A percentile compares a stretch with the other conserved stretches of the same genome.
Evolutionary conservation across 345 rosid species (phyloP).

Genomic region (Cardamine chenopodiifolia): DNA sequence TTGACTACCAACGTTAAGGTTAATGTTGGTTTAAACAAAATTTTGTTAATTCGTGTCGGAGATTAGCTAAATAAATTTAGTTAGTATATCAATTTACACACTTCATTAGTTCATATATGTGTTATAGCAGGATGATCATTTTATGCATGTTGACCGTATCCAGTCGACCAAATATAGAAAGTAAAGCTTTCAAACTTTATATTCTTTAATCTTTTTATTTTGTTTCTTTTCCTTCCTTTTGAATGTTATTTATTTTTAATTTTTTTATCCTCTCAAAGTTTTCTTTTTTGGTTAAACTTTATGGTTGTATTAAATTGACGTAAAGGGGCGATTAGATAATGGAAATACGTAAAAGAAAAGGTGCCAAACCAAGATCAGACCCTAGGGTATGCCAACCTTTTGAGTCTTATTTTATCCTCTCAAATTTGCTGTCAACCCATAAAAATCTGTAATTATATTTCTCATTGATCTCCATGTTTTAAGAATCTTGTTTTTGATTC

Average conservation of each 20-base stretch:
- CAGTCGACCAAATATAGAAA: slow-evolving; percentile 4
- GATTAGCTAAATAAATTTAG: not conserved
- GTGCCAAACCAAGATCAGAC: slow-evolving; percentile 11
- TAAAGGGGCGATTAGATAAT: not conserved
- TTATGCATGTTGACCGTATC: slow-evolving; percentile 1
- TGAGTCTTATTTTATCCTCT: slow-evolving; percentile 23
- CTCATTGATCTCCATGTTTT: slow-evolving; percentile 8
- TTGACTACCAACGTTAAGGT: not conserved
- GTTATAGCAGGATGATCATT: not conserved
- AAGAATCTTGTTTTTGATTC: slow-evolving; percentile 25
- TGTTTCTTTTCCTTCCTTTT: not conserved
- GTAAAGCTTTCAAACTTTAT: no score
- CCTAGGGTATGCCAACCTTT: slow-evolving; percentile 27
- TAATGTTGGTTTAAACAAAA: not conserved
- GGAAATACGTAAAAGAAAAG: slow-evolving; percentile 25
- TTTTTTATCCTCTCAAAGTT: not conserved
- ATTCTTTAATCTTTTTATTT: slow-evolving; percentile 4
- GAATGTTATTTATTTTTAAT: not conserved
- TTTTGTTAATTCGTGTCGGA: not conserved
- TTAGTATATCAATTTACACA: not conserved
- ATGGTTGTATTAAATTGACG: slow-evolving; percentile 10
- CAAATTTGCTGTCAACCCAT: slow-evolving; percentile 27
- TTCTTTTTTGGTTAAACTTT: not conserved
- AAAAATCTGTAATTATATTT: not conserved
- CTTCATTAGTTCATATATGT: not conserved